phyloP scores from a whole-genome alignment of 2,329 filamentous ascomycete species.

The Ramularia collo-cygni region DNA sequence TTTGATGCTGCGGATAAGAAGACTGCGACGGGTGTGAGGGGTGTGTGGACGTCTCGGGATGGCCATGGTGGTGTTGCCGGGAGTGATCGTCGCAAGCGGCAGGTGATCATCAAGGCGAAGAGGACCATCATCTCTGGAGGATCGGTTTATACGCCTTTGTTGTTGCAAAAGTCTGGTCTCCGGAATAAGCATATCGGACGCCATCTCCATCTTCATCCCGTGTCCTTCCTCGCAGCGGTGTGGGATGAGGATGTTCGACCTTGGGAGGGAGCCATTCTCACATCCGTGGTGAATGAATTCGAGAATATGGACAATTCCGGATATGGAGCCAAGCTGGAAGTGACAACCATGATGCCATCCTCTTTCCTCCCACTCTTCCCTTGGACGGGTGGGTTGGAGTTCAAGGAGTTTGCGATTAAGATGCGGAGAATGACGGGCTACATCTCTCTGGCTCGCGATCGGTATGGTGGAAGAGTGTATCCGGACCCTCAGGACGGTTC shows the following conservation, averaged over 20 bases:
- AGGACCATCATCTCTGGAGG: constrained; percentile 75
- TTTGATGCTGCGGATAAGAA: constrained; percentile 50
- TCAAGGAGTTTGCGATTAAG: constrained; percentile 63
- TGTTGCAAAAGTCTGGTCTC: constrained; percentile 72
- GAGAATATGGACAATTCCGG: constrained; percentile 74
- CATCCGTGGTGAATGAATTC: constrained; percentile 66
- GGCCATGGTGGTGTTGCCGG: constrained; percentile 52
- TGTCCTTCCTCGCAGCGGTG: constrained; percentile 48
- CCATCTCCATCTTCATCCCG: constrained; percentile 77
- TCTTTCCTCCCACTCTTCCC: constrained; percentile 55
- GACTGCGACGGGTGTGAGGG: constrained; percentile 61
- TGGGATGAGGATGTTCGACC: constrained; percentile 61
- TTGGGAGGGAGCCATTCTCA: constrained; percentile 69
- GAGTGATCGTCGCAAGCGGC: constrained; percentile 46
- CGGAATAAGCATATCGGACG: constrained; percentile 75
- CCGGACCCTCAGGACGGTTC: constrained; percentile 59
- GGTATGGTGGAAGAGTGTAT: constrained; percentile 67
- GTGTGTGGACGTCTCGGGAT: constrained; percentile 69
- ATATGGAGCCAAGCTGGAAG: constrained; percentile 77
- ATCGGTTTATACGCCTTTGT: constrained; percentile 66
- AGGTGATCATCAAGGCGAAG: constrained; percentile 68
- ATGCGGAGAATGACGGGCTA: constrained; percentile 64
- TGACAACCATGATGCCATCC: constrained; percentile 66
- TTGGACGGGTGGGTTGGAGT: constrained; percentile 63
- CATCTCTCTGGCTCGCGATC: constrained; percentile 69